phyloP scores from a whole-genome alignment of 2,329 filamentous ascomycete species.

The Coniella vitis region DNA sequence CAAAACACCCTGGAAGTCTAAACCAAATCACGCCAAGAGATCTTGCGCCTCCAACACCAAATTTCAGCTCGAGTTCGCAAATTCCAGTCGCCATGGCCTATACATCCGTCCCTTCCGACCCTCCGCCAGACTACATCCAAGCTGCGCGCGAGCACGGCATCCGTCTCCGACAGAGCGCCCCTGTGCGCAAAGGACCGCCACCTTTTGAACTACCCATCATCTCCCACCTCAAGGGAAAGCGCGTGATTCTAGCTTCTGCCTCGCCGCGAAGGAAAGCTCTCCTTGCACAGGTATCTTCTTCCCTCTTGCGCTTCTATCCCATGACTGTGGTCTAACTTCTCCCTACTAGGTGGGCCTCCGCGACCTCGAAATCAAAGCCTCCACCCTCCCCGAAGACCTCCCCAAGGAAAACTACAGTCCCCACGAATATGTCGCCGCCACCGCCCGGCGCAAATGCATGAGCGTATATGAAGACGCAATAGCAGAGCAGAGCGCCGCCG shows the following conservation, averaged over 20 bases:
- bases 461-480: conserved; percentile 55
- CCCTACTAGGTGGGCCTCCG: conserved; percentile 62
- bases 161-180: conserved; percentile 28
- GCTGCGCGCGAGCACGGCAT: conserved; percentile 33
- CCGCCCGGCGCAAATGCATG: conserved; percentile 75
- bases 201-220: conserved; percentile 78
- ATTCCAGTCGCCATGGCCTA: conserved; percentile 13
- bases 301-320: neutral
- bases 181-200: conserved; percentile 45
- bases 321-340: neutral
- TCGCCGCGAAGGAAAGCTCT: conserved; percentile 81
- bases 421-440: conserved; percentile 85
- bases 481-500: conserved; percentile 31
- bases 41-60: too few relatives aligned
- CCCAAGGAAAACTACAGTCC: conserved; percentile 68
- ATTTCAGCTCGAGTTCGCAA: conserved; percentile 5
- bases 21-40: too few relatives aligned
- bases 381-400: conserved; percentile 76
- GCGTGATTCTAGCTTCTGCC: conserved; percentile 83
- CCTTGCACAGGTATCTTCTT: conserved; percentile 54
- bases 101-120: conserved; percentile 26
- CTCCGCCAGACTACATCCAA: conserved; percentile 40
- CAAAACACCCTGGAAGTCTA: too few relatives aligned
- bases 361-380: conserved; percentile 79
- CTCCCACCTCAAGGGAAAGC: conserved; percentile 65